Conservation (phyloP, 257 asterid genomes). For the Lycium ferocissimum region DNA sequence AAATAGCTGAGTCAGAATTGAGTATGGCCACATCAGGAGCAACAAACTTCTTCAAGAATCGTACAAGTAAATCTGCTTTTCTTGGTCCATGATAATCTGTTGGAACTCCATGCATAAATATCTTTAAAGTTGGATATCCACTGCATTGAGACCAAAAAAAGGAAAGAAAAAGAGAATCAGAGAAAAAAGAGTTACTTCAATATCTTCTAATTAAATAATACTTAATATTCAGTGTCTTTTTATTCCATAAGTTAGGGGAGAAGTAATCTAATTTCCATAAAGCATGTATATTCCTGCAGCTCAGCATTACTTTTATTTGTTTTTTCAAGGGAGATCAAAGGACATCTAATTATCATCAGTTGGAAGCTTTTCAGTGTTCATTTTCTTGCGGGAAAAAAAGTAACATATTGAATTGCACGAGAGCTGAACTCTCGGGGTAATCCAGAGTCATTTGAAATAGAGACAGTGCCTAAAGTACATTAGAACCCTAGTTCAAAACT, state of each 20-base stretch:
- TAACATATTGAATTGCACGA: background rate
- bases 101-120: constrained; percentile 89
- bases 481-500: background rate
- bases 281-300: background rate
- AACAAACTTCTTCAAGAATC: constrained; percentile 65
- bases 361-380: background rate
- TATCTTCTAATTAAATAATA: background rate
- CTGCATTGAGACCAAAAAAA: constrained; percentile 56
- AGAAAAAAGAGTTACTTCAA: background rate
- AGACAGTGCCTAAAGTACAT: background rate
- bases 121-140: constrained; percentile 87
- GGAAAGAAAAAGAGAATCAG: background rate
- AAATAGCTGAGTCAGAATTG: constrained; percentile 67
- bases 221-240: background rate
- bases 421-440: constrained; percentile 8
- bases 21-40: constrained; percentile 84
- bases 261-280: background rate
- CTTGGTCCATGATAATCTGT: constrained; percentile 89
- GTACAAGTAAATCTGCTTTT: constrained; percentile 78
- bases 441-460: background rate
- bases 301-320: background rate
- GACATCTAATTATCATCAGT: background rate
- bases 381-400: background rate
- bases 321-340: background rate
- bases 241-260: background rate